Percentiles rank a stretch among this genome's conserved stretches.
These are phyloP conservation scores for Pseudogymnoascus sp. DNA, from an alignment of 2,329 filamentous ascomycete species.

Conservation along the genomic window DNA sequence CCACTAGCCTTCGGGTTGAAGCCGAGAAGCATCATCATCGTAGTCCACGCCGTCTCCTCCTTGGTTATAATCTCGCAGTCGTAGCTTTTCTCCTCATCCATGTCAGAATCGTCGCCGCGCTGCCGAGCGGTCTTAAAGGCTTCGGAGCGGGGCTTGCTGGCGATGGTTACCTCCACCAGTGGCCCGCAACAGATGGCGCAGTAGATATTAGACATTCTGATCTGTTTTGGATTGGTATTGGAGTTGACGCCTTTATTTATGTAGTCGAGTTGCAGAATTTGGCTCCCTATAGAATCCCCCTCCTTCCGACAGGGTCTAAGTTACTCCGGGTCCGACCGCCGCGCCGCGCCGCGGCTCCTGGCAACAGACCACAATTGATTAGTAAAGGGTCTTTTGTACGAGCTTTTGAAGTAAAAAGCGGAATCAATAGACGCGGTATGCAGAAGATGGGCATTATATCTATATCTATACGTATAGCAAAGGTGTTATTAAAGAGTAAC, in stretches of 20 bases:
- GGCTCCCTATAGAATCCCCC: too few species aligned
- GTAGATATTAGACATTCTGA: not conserved
- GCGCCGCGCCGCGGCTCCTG: too few species aligned
- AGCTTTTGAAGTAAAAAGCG: too few species aligned
- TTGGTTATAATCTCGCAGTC: not conserved
- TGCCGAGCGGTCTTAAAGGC: not conserved
- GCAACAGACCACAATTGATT: too few species aligned
- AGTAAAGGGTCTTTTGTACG: too few species aligned
- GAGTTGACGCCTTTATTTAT: not conserved
- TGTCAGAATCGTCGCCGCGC: not conserved
- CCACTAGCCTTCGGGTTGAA: not conserved
- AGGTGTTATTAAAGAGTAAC: too few species aligned
- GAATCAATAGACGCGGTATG: too few species aligned
- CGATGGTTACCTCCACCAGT: not conserved
- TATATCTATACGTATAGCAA: too few species aligned
- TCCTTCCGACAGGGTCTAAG: too few species aligned
- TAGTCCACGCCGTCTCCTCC: not conserved
- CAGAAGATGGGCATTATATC: too few species aligned
- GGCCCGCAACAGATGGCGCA: not conserved
- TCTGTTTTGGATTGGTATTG: not conserved
- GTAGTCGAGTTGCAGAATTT: too few species aligned
- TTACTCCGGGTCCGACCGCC: too few species aligned
- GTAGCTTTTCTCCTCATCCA: not conserved
- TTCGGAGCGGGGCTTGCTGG: not conserved
- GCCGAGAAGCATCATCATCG: not conserved